These are phyloP conservation scores for Ambrosiella beaveri DNA, from an alignment of 2,329 filamentous ascomycete species.

Conservation along the genomic window DNA sequence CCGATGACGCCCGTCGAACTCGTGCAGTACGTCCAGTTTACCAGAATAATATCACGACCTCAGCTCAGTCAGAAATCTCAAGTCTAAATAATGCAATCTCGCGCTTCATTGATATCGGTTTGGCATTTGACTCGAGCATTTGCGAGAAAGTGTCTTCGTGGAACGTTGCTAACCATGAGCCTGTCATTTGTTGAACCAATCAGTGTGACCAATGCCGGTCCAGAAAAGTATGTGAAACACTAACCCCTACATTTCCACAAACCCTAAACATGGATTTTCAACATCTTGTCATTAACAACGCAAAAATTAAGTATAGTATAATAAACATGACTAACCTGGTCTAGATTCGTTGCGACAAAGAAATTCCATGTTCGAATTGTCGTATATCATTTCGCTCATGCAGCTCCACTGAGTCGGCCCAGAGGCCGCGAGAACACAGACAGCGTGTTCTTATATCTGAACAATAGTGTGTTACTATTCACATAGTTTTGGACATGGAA, in stretches of 20 bases:
- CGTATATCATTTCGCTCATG: constrained; percentile 34
- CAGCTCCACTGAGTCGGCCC: constrained; percentile 36
- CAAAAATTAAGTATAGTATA: too few species aligned
- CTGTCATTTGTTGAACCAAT: neutral
- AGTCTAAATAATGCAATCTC: too few species aligned
- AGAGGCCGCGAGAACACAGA: constrained; percentile 36
- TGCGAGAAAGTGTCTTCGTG: too few species aligned
- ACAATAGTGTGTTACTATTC: constrained; percentile 33
- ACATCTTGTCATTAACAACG: neutral
- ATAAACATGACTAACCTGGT: neutral
- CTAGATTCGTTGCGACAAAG: constrained; percentile 42
- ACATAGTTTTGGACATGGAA: neutral
- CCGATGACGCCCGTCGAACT: neutral
- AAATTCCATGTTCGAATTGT: constrained; percentile 41
- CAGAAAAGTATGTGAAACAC: constrained; percentile 22
- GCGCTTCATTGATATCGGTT: too few species aligned
- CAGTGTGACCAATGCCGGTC: constrained; percentile 30
- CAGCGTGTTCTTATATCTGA: constrained; percentile 42
- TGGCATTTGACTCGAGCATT: too few species aligned
- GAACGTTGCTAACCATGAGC: constrained; percentile 12
- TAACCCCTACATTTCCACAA: neutral
- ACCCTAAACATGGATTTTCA: neutral
- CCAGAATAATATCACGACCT: neutral
- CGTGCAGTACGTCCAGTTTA: neutral
- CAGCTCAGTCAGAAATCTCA: too few species aligned